A percentile compares a stretch with the other conserved stretches of the same genome.
Conservation (phyloP, 306 rosid species). For the Castanopsis chinensis region DNA sequence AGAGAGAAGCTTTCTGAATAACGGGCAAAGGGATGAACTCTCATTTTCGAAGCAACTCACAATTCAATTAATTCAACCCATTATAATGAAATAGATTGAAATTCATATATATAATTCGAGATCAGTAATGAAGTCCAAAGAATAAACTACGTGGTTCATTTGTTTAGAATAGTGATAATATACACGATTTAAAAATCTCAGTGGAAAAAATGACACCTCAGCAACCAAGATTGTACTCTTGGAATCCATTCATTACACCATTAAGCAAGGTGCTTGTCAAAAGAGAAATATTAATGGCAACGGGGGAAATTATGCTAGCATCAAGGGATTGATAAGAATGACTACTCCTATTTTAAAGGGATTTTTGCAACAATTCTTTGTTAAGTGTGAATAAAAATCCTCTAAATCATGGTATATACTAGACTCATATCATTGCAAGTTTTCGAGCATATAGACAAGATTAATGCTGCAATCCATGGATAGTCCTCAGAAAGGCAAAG, state of each 20-base stretch:
- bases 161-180: background rate
- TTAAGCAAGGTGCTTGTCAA: background rate
- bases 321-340: background rate
- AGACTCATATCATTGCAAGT: background rate
- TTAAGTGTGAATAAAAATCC: background rate
- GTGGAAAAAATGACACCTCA: background rate
- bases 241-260: background rate
- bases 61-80: background rate
- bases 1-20: background rate
- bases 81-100: no score
- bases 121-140: background rate
- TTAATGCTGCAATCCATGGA: background rate
- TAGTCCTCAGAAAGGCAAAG: background rate
- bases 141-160: background rate
- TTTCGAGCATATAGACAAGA: background rate
- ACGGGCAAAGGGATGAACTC: background rate
- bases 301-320: background rate
- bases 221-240: background rate
- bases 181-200: background rate
- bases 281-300: slow-evolving; percentile 8
- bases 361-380: background rate
- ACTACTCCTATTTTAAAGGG: background rate
- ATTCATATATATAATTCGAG: background rate
- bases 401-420: background rate
- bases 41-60: background rate